Evolutionary conservation across 75 land plant genomes (phyloP), one percentile per base, ranked within the genome.

Genomic region (Pinus tabuliformis): DNA sequence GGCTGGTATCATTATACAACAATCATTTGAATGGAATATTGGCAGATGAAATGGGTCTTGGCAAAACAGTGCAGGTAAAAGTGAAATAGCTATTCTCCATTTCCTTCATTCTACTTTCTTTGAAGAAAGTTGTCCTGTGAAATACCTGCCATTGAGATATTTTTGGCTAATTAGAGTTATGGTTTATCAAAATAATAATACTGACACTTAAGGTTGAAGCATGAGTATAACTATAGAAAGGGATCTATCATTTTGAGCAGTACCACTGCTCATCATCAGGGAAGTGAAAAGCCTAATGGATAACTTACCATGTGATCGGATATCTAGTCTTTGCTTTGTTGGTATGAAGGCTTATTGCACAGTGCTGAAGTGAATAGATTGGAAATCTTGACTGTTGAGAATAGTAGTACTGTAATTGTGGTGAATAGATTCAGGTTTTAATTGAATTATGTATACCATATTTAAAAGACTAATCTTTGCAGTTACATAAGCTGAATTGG

Each of bases 1-100:
- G 99, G 99, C 75, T 97, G 85, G 96, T 95, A 78, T 97, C 99
- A 37, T 76, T 97, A 42, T 97, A 97, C 80, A 97, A 97, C 79
- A 97, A 97, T 80, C 89, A 90, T 77, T 79, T 97, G 82, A 97
- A 97, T 89, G 99, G 99, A 13, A 97, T 97, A 54, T 92, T 97
- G 58, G 99, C 99, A 45, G 99, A 97, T 85, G 99, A 97, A 89
- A 97, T 97, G 99, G 99, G 99, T 57, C 93, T 97, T 68, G 99
- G 99, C 6, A 97, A 97, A 89, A 97, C 99, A 78, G 99, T 97
- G 45, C 99, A 97, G 95, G 99, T 95, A 84, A 5, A 73, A 17
- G 14, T 24, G 9, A 49, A 21, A 22, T 20, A 70, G 52, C 42
- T 37, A 15, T 54, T 77, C 33, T 14, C 45, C 7, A 64, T 74